phyloP scores from a whole-genome alignment of 2,329 filamentous ascomycete species.

The Lasiodiplodia hormozganensis region DNA sequence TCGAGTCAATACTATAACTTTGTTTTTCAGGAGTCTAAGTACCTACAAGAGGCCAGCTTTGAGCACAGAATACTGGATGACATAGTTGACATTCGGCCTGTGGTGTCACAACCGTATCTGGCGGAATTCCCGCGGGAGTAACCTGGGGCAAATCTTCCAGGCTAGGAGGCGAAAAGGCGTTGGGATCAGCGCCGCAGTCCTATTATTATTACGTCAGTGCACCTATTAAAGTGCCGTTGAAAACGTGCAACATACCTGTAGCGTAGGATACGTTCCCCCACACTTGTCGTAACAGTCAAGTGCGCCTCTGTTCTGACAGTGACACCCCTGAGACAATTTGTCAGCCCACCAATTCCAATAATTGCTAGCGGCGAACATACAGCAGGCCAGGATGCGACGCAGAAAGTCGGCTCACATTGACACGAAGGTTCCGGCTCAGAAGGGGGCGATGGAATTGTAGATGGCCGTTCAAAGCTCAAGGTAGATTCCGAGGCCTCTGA shows the following conservation, averaged over 20 bases:
- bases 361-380: background rate
- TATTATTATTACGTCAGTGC: background rate
- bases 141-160: background rate
- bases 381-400: background rate
- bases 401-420: background rate
- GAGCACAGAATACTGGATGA: constrained; percentile 1
- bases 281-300: constrained; percentile 19
- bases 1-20: background rate
- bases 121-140: background rate
- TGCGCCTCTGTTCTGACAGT: background rate
- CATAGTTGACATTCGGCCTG: background rate
- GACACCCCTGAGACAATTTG: background rate
- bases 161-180: background rate
- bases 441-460: background rate
- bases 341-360: background rate
- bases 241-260: background rate
- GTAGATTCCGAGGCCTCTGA: background rate
- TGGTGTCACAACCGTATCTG: background rate
- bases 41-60: constrained; percentile 9
- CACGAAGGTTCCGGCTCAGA: background rate
- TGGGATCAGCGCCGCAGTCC: background rate
- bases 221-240: background rate
- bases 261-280: background rate
- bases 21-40: background rate
- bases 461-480: background rate